Percentiles rank a stretch among this genome's conserved stretches.
phyloP scores from a whole-genome alignment of 164 flowering plant genomes.

The Aristolochia contorta region DNA sequence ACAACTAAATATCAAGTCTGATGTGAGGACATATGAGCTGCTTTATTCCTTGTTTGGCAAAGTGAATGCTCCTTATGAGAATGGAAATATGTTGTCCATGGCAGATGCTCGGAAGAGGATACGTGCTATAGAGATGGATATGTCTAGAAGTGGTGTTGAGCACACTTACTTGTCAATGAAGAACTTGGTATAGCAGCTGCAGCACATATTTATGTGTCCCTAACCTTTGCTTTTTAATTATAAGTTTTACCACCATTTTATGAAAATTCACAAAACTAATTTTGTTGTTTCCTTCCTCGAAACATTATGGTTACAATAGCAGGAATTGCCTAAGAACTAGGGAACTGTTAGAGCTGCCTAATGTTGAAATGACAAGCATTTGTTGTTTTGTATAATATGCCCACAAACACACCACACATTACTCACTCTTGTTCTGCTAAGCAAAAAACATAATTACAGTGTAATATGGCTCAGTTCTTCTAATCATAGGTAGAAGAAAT shows the following conservation, averaged over 20 bases:
- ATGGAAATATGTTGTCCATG: slow-evolving; percentile 49
- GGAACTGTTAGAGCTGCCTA: background rate
- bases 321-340: background rate
- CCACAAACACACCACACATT: too few relatives aligned
- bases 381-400: too few relatives aligned
- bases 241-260: too few relatives aligned
- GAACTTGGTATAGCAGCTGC: slow-evolving; percentile 55
- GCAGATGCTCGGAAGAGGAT: slow-evolving; percentile 50
- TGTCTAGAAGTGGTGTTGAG: slow-evolving; percentile 52
- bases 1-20: slow-evolving; percentile 30
- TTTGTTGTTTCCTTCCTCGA: too few relatives aligned
- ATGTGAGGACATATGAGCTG: slow-evolving; percentile 69
- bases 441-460: too few relatives aligned
- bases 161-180: slow-evolving; percentile 54
- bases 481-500: too few relatives aligned
- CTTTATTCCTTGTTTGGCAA: slow-evolving; percentile 76
- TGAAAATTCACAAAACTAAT: too few relatives aligned
- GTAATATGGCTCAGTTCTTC: too few relatives aligned
- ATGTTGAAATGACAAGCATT: background rate
- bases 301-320: background rate
- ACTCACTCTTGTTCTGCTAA: too few relatives aligned
- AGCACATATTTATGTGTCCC: background rate
- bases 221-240: too few relatives aligned
- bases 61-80: slow-evolving; percentile 83
- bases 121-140: slow-evolving; percentile 62